Evolutionary conservation across 257 asterid genomes (phyloP), one percentile per base, ranked within the genome.

Genomic region (Scutellaria baicalensis): DNA sequence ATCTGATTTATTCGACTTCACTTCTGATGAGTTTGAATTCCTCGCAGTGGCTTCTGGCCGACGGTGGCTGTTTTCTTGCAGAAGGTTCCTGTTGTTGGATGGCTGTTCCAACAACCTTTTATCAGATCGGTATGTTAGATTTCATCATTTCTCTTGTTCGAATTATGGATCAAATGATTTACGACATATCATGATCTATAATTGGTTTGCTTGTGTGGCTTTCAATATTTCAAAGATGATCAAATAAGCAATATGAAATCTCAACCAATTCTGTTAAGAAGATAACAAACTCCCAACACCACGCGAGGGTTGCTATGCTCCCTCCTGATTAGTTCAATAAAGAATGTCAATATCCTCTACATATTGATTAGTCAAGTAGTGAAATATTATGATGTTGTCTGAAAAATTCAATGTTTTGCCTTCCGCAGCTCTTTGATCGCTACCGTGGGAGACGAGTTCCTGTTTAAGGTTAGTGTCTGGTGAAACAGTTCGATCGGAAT

Each of bases 1-100:
- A 27, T 49, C 40, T 35, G 12, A 4, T 23, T 64, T 54, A 60
- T 59, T 49, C 59, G 1, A 13, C 48, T 57, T 77, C 36, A 35
- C 47, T 54, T 77, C 71, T 70, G 51, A 70, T 56, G 44, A 39
- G 66, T 72, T 49, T 12, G 66, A 14, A n/a, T 70, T 57, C 44
- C 57, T 6, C 72, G 83, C 93, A 92, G 97, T 78, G 97, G 97
- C 44, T 91, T 91, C 83, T 91, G 96, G 97, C 97, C 97, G 6
- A 89, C 95, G 16, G 78, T 89, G 71, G 85, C 93, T 68, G 97
- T 91, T 70, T 91, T 91, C 39, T 75, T 91, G 71, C 96, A 91
- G 75, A 91, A 89, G 91, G 82, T 91, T 68, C 97, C 97, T 77
- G 14, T 91, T 77, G 27, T 91, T 60, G 97, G 97, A 74, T 89